Percentiles rank a stretch among this genome's conserved stretches.
Evolutionary conservation across 2,329 filamentous ascomycete genomes (phyloP).

Genomic region (Verticillium klebahnii): DNA sequence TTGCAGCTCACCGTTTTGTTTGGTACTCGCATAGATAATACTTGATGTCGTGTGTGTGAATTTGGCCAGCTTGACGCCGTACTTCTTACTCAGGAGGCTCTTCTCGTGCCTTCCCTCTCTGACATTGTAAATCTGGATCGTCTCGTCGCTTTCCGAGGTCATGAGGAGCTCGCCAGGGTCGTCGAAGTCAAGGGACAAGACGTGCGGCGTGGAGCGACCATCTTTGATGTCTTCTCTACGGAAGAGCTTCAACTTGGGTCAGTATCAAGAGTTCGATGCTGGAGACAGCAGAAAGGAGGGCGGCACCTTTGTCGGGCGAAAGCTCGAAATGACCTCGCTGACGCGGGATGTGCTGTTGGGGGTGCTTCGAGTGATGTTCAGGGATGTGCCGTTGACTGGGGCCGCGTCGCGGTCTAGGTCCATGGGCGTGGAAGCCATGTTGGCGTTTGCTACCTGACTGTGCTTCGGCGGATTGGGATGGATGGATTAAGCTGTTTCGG

Average conservation of each 20-base stretch:
- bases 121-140: slow-evolving; percentile 91
- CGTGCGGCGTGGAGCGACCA: slow-evolving; percentile 50
- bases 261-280: background rate
- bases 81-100: slow-evolving; percentile 89
- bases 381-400: slow-evolving; percentile 35
- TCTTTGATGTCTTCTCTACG: slow-evolving; percentile 52
- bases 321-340: slow-evolving; percentile 71
- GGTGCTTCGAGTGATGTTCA: slow-evolving; percentile 44
- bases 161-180: slow-evolving; percentile 91
- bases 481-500: background rate
- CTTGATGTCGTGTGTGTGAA: slow-evolving; percentile 91
- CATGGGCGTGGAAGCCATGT: slow-evolving; percentile 53
- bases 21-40: slow-evolving; percentile 94
- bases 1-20: slow-evolving; percentile 68
- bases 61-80: slow-evolving; percentile 87
- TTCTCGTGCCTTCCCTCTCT: slow-evolving; percentile 88
- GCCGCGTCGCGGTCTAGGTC: slow-evolving; percentile 45
- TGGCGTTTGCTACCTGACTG: background rate
- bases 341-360: slow-evolving; percentile 58
- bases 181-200: slow-evolving; percentile 94
- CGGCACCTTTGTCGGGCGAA: slow-evolving; percentile 72
- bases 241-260: slow-evolving; percentile 44
- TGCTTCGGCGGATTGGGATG: background rate
- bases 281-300: background rate
- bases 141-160: slow-evolving; percentile 88